phyloP scores from a whole-genome alignment of 768 basidiomycete species.

The Pleurotus giganteus region DNA sequence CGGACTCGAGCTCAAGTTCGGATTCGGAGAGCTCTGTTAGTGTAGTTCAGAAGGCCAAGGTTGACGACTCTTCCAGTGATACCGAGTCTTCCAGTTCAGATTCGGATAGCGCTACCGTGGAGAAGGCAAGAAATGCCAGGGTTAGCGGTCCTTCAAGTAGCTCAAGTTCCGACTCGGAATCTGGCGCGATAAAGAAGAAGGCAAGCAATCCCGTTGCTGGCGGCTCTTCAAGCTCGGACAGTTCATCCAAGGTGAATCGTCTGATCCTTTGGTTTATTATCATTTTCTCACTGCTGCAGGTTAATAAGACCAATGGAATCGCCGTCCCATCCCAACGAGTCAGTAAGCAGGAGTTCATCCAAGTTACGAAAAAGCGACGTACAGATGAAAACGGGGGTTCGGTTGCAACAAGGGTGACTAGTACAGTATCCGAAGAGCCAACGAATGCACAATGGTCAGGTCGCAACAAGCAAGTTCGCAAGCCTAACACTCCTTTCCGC shows the following conservation, averaged over 20 bases:
- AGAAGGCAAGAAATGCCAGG: neutral
- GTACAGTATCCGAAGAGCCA: constrained; percentile 13
- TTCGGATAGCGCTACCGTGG: neutral
- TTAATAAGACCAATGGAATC: constrained; percentile 5
- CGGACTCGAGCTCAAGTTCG: constrained; percentile 21
- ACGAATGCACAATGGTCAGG: constrained; percentile 13
- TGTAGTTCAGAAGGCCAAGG: no score
- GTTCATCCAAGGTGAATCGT: no score
- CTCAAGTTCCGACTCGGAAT: no score
- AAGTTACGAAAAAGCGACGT: constrained; percentile 60
- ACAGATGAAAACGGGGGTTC: constrained; percentile 49
- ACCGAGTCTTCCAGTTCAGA: constrained; percentile 14
- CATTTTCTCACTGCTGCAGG: neutral
- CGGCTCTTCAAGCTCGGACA: no score
- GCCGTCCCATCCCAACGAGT: constrained; percentile 4
- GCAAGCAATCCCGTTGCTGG: neutral
- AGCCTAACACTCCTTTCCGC: constrained; percentile 70
- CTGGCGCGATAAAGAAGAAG: constrained; percentile 10
- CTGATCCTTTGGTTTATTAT: neutral
- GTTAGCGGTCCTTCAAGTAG: no score
- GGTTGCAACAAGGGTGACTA: constrained; percentile 41
- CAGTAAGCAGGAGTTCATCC: constrained; percentile 21
- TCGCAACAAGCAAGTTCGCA: constrained; percentile 28
- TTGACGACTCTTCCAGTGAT: constrained; percentile 10
- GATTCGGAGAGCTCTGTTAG: constrained; percentile 26